Evolutionary conservation across 192 early-diverging fungal genomes (phyloP), one percentile per base, ranked within the genome.

Genomic region (Geosiphon pyriformis): DNA sequence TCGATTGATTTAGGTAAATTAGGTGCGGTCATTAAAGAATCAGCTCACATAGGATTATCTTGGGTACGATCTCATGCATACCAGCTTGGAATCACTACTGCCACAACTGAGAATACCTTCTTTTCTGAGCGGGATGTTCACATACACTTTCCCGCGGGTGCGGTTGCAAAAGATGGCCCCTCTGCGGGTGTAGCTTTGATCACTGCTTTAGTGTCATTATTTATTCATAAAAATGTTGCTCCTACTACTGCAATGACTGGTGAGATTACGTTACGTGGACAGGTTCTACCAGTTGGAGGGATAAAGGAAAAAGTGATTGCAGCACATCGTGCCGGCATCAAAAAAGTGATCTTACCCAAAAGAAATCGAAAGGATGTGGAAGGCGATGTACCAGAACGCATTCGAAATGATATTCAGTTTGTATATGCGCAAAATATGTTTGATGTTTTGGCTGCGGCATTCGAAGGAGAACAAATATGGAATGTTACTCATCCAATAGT

Each of bases 231-330:
- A 32, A 72, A 72, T 29, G 85, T 92, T 0, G 78, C 73, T 22
- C 68, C 74, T 15, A 81, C 76, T 20, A 78, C 80, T 15, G 87
- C 86, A 25, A 94, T 92, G 92, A 94, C 92, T 1, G 92, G 92
- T 46, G 92, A 94, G 72, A 82, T 94, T 34, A 91, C 92, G 0
- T 75, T 93, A 7, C 83, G 88, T 17, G 92, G 92, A 7, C 79
- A 87, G 46, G 90, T 94, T 0, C 74, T 91, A 34, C 87, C 89
- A 29, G 89, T 94, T 1, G 92, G 92, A 0, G 92, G 92, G 22
- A 86, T 94, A 64, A 92, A 91, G 71, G 92, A 94, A 68, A 94
- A 94, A 70, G 81, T 90, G 0, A 80, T 94, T 22, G 88, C 90
- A 0, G 92, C 90, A 0, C 89, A 94, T 66, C 80, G 88, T 4